Evolutionary conservation across 805 yeast species (phyloP).

Genomic region (Yarrowia osloensis): DNA sequence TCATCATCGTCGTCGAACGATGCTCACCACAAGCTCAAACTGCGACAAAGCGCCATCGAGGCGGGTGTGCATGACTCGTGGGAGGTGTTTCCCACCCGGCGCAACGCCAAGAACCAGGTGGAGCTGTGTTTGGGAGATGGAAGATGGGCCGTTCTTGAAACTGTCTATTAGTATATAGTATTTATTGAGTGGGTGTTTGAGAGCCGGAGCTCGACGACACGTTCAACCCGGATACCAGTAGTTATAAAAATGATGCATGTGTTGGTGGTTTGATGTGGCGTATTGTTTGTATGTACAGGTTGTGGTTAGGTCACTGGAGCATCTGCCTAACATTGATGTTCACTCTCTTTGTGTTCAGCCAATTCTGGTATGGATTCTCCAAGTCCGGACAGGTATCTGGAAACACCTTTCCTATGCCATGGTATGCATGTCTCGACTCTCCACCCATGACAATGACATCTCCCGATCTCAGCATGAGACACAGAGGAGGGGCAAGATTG

Average conservation of each 20-base stretch:
- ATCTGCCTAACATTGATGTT: conserved; percentile 48
- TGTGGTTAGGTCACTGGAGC: too few species aligned
- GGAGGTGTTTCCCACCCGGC: conserved; percentile 27
- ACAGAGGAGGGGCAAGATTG: conserved; percentile 39
- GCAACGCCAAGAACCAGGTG: conserved; percentile 3
- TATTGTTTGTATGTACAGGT: too few species aligned
- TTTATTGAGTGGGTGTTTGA: not conserved
- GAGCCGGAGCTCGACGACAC: not conserved
- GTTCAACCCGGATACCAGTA: not conserved
- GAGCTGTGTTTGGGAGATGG: conserved; percentile 21
- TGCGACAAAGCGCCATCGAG: conserved; percentile 15
- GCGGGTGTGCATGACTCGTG: conserved; percentile 26
- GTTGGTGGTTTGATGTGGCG: too few species aligned
- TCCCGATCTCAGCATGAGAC: conserved; percentile 45
- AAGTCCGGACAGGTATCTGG: conserved; percentile 42
- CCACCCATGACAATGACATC: conserved; percentile 49
- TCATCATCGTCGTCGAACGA: not conserved
- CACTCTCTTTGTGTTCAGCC: conserved; percentile 45
- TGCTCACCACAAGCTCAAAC: not conserved
- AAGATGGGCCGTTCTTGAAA: conserved; percentile 19
- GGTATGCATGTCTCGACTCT: conserved; percentile 45
- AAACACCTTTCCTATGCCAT: conserved; percentile 48
- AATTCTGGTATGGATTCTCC: conserved; percentile 35
- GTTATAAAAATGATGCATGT: not conserved
- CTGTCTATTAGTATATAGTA: conserved; percentile 26